Evolutionary conservation across 2,329 filamentous ascomycete genomes (phyloP).

Genomic region (Aureobasidium mangrovei): DNA sequence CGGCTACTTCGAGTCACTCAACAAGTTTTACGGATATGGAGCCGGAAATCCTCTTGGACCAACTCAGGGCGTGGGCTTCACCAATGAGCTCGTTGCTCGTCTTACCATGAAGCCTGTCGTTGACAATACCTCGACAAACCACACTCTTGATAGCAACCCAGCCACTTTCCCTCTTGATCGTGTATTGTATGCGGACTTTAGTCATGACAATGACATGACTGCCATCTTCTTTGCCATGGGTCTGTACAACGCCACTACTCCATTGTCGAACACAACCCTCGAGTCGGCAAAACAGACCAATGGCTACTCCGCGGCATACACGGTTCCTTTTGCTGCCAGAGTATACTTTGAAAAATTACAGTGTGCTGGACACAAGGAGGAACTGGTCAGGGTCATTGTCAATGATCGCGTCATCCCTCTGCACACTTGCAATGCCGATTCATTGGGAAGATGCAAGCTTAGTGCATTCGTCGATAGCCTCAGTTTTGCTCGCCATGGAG

Average conservation of each 20-base stretch:
- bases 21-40: constrained; percentile 78
- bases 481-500: constrained; percentile 62
- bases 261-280: constrained; percentile 38
- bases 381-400: constrained; percentile 69
- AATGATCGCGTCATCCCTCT: constrained; percentile 76
- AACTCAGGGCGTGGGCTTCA: constrained; percentile 78
- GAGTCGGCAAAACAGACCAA: constrained; percentile 46
- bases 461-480: constrained; percentile 64
- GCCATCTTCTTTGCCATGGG: constrained; percentile 68
- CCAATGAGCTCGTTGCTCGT: constrained; percentile 78
- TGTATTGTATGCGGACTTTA: constrained; percentile 77
- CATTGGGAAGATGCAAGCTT: constrained; percentile 60
- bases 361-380: constrained; percentile 53
- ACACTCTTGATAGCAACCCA: constrained; percentile 59
- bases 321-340: constrained; percentile 71
- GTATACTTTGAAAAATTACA: constrained; percentile 83
- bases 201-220: constrained; percentile 82
- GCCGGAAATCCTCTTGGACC: constrained; percentile 69
- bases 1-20: constrained; percentile 69
- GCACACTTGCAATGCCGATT: constrained; percentile 60
- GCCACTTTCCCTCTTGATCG: constrained; percentile 62
- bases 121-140: constrained; percentile 69
- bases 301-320: constrained; percentile 69
- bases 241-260: constrained; percentile 58
- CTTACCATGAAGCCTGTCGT: constrained; percentile 60